phyloP scores from a whole-genome alignment of 495 filamentous ascomycete genomes.

The Penicillium soppii region DNA sequence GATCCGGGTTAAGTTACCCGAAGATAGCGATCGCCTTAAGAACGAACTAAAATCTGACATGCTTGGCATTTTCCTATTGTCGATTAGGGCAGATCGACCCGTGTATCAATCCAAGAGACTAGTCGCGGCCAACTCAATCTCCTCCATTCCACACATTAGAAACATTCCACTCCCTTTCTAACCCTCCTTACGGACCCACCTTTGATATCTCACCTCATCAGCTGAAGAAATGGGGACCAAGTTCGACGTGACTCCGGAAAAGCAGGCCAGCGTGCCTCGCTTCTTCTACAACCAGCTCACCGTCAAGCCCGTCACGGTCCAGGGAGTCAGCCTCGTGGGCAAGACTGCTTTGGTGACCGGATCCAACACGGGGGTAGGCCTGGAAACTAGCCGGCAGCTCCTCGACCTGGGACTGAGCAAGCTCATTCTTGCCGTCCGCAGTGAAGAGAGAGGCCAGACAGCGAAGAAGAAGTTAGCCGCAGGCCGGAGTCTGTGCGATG shows the following conservation, averaged over 20 bases:
- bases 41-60: too few species aligned
- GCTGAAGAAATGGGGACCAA: background rate
- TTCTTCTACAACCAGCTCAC: background rate
- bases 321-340: constrained; percentile 3
- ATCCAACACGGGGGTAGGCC: constrained; percentile 42
- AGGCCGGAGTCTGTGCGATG: background rate
- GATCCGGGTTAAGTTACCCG: too few species aligned
- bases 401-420: constrained; percentile 34
- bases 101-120: too few species aligned
- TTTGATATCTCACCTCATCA: background rate
- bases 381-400: constrained; percentile 35
- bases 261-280: background rate
- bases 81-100: too few species aligned
- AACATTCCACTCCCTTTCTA: too few species aligned
- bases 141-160: too few species aligned
- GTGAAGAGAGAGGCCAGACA: constrained; percentile 32
- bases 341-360: constrained; percentile 46
- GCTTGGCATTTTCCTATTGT: too few species aligned
- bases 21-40: too few species aligned
- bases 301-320: background rate
- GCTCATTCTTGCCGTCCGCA: constrained; percentile 50
- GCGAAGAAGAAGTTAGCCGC: constrained; percentile 4
- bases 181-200: too few species aligned
- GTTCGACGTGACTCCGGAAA: background rate
- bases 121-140: too few species aligned